A percentile compares a stretch with the other conserved stretches of the same genome.
Evolutionary conservation across 768 basidiomycete species (phyloP).

Genomic region (Suillus sp.): DNA sequence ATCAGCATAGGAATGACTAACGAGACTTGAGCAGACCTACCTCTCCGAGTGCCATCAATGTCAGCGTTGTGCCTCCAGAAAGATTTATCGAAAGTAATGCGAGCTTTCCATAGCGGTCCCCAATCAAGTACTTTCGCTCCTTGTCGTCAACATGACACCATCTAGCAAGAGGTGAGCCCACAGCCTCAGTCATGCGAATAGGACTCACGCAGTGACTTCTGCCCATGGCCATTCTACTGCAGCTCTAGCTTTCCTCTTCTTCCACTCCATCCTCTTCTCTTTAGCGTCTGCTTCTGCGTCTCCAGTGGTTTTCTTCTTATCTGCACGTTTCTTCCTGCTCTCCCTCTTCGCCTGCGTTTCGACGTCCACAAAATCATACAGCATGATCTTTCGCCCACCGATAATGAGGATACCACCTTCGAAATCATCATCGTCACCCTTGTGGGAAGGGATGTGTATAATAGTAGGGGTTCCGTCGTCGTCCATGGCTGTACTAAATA

Average conservation of each 20-base stretch:
- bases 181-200: background rate
- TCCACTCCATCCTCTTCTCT: conserved; percentile 55
- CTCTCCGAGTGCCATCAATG: conserved; percentile 71
- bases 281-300: conserved; percentile 44
- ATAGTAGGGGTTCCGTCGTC: conserved; percentile 44
- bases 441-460: conserved; percentile 34
- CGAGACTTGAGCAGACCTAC: conserved; percentile 38
- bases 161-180: conserved; percentile 33
- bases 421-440: conserved; percentile 34
- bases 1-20: conserved; percentile 12
- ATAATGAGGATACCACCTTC: conserved; percentile 73
- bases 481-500: conserved; percentile 33
- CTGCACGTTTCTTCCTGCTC: conserved; percentile 55
- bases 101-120: conserved; percentile 73
- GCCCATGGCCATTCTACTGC: conserved; percentile 76
- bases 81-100: conserved; percentile 60
- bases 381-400: conserved; percentile 64
- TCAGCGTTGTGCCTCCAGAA: conserved; percentile 39
- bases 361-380: conserved; percentile 57
- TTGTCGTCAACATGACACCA: conserved; percentile 54
- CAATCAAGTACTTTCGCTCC: conserved; percentile 55
- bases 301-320: conserved; percentile 50
- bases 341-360: conserved; percentile 53
- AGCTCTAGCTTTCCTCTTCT: conserved; percentile 56
- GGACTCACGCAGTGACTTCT: conserved; percentile 65